These are phyloP conservation scores for Nephromyces sp. DNA, from an alignment of 169 alveolate species.

Conservation along the genomic window DNA sequence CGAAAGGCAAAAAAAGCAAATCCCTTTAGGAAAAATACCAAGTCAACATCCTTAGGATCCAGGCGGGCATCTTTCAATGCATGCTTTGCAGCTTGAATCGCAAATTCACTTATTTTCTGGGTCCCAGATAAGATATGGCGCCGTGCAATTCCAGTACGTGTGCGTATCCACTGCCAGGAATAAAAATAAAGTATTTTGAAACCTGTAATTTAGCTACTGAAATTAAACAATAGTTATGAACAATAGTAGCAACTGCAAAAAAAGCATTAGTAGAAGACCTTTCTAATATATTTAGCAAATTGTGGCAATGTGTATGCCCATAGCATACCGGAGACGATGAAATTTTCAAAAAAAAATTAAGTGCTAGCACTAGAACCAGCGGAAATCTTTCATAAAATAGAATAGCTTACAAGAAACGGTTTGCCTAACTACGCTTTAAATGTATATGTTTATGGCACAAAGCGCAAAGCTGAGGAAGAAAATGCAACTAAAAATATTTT, in stretches of 20 bases:
- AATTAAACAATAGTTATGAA: not conserved
- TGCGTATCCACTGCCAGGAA: slow-evolving; percentile 53
- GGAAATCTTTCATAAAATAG: no score
- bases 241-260: not conserved
- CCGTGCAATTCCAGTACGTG: slow-evolving; percentile 44
- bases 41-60: slow-evolving; percentile 34
- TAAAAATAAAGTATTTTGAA: not conserved
- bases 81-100: slow-evolving; percentile 23
- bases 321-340: no score
- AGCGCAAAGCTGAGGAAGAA: no score
- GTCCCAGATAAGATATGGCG: slow-evolving; percentile 37
- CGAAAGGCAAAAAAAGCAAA: no score
- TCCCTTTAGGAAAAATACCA: no score
- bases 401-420: no score
- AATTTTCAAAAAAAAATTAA: not conserved
- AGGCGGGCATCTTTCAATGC: slow-evolving; percentile 25
- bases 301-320: not conserved
- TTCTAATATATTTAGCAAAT: not conserved
- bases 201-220: not conserved
- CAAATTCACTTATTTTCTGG: slow-evolving; percentile 33
- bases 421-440: no score
- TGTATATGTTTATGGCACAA: no score
- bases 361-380: no score
- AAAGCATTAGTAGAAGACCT: not conserved
- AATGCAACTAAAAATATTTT: no score